Conservation (phyloP, 1,284 basidiomycete genomes). For the Pterulicium gracile region DNA sequence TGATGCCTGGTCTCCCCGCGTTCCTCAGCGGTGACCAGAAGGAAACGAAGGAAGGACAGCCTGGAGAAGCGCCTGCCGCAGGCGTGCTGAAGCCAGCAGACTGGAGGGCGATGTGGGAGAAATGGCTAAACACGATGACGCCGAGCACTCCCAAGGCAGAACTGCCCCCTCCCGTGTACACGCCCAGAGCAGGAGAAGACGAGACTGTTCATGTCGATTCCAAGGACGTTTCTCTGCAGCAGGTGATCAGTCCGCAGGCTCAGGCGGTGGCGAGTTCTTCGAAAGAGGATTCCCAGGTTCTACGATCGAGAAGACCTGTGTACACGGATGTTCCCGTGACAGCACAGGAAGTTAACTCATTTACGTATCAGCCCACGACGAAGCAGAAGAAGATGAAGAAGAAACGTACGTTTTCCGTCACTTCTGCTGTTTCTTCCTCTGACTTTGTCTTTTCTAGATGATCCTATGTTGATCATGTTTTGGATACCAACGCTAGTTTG, state of each 20-base stretch:
- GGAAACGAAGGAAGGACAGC: conserved; percentile 19
- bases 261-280: conserved; percentile 10
- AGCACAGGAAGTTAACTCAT: conserved; percentile 57
- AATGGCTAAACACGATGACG: conserved; percentile 48
- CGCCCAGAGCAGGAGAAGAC: conserved; percentile 35
- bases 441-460: conserved; percentile 40
- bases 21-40: conserved; percentile 40
- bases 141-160: conserved; percentile 38
- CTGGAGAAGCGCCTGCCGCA: conserved; percentile 26
- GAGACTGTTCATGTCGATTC: conserved; percentile 9
- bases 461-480: conserved; percentile 88
- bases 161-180: conserved; percentile 58
- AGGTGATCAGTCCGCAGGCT: conserved; percentile 10
- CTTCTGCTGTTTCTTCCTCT: conserved; percentile 6
- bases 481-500: conserved; percentile 86
- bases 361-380: conserved; percentile 46
- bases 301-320: conserved; percentile 13
- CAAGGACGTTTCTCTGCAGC: conserved; percentile 12
- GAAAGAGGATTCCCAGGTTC: conserved; percentile 7
- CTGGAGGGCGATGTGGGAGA: conserved; percentile 60
- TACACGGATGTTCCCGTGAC: conserved; percentile 31
- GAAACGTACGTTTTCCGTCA: conserved; percentile 47
- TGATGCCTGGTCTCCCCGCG: conserved; percentile 52
- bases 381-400: conserved; percentile 47
- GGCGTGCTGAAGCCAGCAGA: conserved; percentile 42